Evolutionary conservation across 2,329 filamentous ascomycete species (phyloP), one percentile per base, ranked within the genome.

Genomic region (Diaporthe citrichinensis): DNA sequence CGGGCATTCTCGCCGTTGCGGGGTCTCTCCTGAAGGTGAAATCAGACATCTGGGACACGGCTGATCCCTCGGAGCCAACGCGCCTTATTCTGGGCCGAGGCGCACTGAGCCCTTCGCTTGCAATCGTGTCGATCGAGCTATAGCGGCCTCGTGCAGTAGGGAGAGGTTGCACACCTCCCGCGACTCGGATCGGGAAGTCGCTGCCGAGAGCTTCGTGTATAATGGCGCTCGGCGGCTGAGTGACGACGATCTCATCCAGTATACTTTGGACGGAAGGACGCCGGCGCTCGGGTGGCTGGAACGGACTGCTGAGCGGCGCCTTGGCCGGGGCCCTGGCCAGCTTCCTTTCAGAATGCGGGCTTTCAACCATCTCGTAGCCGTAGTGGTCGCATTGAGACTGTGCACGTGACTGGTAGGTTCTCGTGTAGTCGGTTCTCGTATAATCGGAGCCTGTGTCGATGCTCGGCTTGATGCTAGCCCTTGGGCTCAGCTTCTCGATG

Each of bases 191-290:
- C 14, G 65, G 65, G 34, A 69, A 69, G 15, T 41, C 36, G 34
- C 49, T 41, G 65, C 65, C 65, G n/a, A 69, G 65, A 0, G 65
- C 65, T 14, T 69, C 65, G 49, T 69, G 65, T 15, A 69, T 69
- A 2, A 55, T 55, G 34, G 65, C 65, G n/a, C 49, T 69, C 34
- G 65, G 65, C 34, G 65, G 65, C 49, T 69, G 65, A 1, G 65
- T 69, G 15, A 69, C 65, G 12, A 69, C 65, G 9, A 69, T 69
- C 65, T 69, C 65, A 15, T 69, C 65, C 15, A 69, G 34, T 4
- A 69, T 69, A 34, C 65, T 69, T 17, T 69, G 65, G 34, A 69
- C 65, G 8, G 65, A 69, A 9, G 65, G 65, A 10, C 65, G 65
- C 9, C 65, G 34, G 34, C 51, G 65, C 65, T 68, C 65, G 65